A percentile compares a stretch with the other conserved stretches of the same genome.
Conservation (phyloP, 768 basidiomycete species). For the Tremella fuciformis region DNA sequence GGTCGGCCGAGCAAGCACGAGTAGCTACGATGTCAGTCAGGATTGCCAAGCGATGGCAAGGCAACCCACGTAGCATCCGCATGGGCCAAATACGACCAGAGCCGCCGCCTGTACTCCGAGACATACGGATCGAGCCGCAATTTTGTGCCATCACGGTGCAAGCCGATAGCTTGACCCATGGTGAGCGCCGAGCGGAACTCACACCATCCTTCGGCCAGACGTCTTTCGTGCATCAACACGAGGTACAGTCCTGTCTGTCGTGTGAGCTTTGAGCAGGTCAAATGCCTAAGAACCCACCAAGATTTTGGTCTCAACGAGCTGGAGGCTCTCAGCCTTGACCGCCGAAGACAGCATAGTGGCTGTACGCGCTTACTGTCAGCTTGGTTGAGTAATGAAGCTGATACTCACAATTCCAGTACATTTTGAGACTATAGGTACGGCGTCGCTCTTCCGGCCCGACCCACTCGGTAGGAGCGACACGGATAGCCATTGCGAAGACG, state of each 20-base stretch:
- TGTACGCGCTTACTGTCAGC: conserved; percentile 62
- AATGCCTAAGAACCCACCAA: conserved; percentile 54
- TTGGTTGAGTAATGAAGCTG: neutral
- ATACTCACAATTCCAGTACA: conserved; percentile 90
- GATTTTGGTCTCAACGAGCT: conserved; percentile 82
- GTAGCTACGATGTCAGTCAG: conserved; percentile 54
- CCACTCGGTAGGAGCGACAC: conserved; percentile 77
- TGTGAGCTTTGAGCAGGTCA: neutral
- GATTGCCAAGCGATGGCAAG: neutral
- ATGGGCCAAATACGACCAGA: conserved; percentile 80
- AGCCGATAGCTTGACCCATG: conserved; percentile 84
- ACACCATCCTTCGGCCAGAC: conserved; percentile 90
- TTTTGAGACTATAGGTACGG: conserved; percentile 73
- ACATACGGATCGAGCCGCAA: conserved; percentile 60
- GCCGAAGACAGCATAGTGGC: conserved; percentile 84
- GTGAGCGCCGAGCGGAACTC: conserved; percentile 86
- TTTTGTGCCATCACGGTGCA: conserved; percentile 80
- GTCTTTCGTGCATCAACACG: conserved; percentile 52
- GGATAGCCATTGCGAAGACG: conserved; percentile 79
- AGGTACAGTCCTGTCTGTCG: conserved; percentile 65
- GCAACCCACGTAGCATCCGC: conserved; percentile 68
- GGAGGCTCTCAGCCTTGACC: conserved; percentile 83
- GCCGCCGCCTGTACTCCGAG: conserved; percentile 80
- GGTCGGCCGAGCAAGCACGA: conserved; percentile 88
- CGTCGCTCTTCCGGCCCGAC: conserved; percentile 70